Conservation (phyloP, 768 basidiomycete species). For the Mycena alexandri region DNA sequence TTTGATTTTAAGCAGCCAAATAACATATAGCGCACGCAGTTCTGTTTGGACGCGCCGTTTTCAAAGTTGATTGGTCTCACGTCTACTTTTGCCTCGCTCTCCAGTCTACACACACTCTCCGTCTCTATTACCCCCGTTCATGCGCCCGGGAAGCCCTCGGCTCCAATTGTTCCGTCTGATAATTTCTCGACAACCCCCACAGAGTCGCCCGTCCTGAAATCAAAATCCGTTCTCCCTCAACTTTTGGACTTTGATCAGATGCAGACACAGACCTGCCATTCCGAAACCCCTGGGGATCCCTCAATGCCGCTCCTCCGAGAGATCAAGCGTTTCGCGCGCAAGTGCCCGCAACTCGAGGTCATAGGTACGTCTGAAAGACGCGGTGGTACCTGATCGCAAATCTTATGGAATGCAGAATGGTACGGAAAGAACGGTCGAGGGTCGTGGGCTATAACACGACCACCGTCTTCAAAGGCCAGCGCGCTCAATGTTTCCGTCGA, state of each 20-base stretch:
- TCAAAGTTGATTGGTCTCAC: conserved; percentile 49
- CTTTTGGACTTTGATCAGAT: conserved; percentile 44
- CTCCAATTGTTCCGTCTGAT: conserved; percentile 35
- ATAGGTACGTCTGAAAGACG: conserved; percentile 41
- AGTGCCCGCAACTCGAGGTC: conserved; percentile 47
- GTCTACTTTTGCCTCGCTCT: conserved; percentile 46
- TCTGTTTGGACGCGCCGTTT: conserved; percentile 53
- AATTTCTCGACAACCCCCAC: conserved; percentile 44
- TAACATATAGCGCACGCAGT: conserved; percentile 41
- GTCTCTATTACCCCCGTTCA: conserved; percentile 47
- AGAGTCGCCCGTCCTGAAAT: conserved; percentile 47
- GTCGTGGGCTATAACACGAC: conserved; percentile 45
- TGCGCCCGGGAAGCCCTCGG: conserved; percentile 48
- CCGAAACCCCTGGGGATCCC: conserved; percentile 44
- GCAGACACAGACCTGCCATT: conserved; percentile 42
- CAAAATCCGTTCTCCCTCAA: conserved; percentile 45
- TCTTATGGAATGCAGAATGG: conserved; percentile 45
- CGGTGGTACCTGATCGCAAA: conserved; percentile 1
- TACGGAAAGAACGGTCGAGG: conserved; percentile 51
- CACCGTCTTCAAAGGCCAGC: conserved; percentile 44
- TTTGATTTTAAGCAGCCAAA: conserved; percentile 23
- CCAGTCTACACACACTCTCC: conserved; percentile 46
- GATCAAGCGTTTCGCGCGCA: conserved; percentile 53
- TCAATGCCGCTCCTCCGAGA: conserved; percentile 52
- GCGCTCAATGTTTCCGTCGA: conserved; percentile 48